Base-by-base conservation (phyloP, 2,329 filamentous ascomycete species). In the Aureobasidium subglaciale region DNA sequence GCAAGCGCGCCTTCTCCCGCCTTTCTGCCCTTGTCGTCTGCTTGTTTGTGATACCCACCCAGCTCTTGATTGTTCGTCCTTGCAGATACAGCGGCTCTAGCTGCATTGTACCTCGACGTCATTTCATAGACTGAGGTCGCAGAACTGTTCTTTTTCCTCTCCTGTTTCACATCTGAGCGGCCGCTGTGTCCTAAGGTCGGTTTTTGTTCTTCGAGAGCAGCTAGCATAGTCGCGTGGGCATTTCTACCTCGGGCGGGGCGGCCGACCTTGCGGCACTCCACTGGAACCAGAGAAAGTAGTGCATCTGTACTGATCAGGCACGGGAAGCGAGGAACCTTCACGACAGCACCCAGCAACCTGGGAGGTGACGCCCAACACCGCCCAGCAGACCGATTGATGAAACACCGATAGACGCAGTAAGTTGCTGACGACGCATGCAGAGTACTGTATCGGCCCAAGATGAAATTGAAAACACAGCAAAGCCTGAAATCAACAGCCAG, bases 1-100 rank as follows among this genome's bases (percentile, higher is more conserved):
- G 50, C 50, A 54, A 54, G 38, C 16, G 29, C 27, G 38, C 50
- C 50, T 54, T 54, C 37, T 54, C 50, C 50, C 50, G 50, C 50
- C 38, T 54, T 38, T 42, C 50, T 54, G 48, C 48, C 48, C 50
- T 54, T 54, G 50, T 34, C 37, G 27, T 54, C 29, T 34, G 50
- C 38, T 34, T 3, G 13, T 43, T 3, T 54, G 38, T 53, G 16
- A 53, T 42, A 54, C 50, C 37, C 38, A 35, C 20, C 48, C 25
- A 41, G 48, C 48, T 41, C 48, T 41, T 32, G 25, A 24, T 11
- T 52, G 25, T 52, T 52, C 27, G 46, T 54, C 49, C 49, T 54
- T 54, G 49, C 49, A 54, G 49, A 52, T 52, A 40, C 35, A 30
- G 22, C 48, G 48, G 34, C 48, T 52, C 48, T 43, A 54, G 50